phyloP scores from a whole-genome alignment of 2,329 filamentous ascomycete species.

The Botrytis aclada region DNA sequence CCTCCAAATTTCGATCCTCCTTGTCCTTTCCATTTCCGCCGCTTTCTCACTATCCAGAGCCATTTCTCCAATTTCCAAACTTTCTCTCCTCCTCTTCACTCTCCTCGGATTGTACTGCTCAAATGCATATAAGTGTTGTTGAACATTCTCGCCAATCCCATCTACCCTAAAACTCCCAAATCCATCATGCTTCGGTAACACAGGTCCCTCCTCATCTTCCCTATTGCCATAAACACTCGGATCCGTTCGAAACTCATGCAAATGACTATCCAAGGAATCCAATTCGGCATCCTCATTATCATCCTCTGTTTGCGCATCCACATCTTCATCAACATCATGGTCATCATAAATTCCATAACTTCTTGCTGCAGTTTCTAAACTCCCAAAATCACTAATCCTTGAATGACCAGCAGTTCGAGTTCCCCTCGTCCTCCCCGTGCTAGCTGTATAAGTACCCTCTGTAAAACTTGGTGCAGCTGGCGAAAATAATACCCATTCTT shows the following conservation, averaged over 20 bases:
- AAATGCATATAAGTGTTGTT: slow-evolving; percentile 86
- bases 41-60: slow-evolving; percentile 53
- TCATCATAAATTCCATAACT: slow-evolving; percentile 57
- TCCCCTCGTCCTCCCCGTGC: slow-evolving; percentile 53
- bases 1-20: slow-evolving; percentile 87
- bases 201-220: slow-evolving; percentile 44
- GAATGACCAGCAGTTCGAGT: slow-evolving; percentile 69
- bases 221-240: slow-evolving; percentile 36
- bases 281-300: slow-evolving; percentile 72
- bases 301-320: slow-evolving; percentile 52
- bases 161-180: slow-evolving; percentile 77
- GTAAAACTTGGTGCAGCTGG: slow-evolving; percentile 65
- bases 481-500: slow-evolving; percentile 97
- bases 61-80: slow-evolving; percentile 49
- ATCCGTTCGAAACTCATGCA: slow-evolving; percentile 79
- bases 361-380: slow-evolving; percentile 65
- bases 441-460: slow-evolving; percentile 66
- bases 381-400: slow-evolving; percentile 76
- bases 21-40: slow-evolving; percentile 70
- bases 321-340: slow-evolving; percentile 46
- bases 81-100: slow-evolving; percentile 53
- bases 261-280: slow-evolving; percentile 88
- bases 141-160: slow-evolving; percentile 55
- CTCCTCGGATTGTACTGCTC: slow-evolving; percentile 78
- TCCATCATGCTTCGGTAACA: slow-evolving; percentile 90